Conservation (phyloP, 495 filamentous ascomycete genomes). For the Hypoxylon fragiforme region DNA sequence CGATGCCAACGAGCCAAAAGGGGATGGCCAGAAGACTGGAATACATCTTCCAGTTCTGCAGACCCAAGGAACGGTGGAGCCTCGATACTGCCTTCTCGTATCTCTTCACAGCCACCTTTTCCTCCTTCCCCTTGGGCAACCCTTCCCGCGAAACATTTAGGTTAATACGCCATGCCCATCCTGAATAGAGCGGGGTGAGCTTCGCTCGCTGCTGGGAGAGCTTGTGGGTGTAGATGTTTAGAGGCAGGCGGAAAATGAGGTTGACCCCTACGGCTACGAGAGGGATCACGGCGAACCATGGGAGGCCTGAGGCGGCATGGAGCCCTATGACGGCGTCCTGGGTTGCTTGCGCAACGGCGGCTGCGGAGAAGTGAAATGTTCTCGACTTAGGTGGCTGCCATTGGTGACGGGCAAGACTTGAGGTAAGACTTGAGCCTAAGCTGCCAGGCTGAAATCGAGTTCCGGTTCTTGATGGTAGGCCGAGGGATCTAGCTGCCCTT, state of each 20-base stretch:
- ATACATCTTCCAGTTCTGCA: constrained; percentile 56
- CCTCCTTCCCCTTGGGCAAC: background rate
- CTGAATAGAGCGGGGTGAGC: constrained; percentile 55
- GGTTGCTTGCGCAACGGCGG: constrained; percentile 53
- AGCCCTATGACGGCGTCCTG: constrained; percentile 61
- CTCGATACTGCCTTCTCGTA: constrained; percentile 37
- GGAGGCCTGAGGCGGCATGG: constrained; percentile 60
- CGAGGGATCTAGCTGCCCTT: constrained; percentile 11
- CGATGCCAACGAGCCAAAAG: constrained; percentile 68
- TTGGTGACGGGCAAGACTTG: background rate
- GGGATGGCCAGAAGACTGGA: constrained; percentile 59
- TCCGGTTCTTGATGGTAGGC: constrained; percentile 1
- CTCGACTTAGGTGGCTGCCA: constrained; percentile 1
- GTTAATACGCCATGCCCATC: constrained; percentile 48
- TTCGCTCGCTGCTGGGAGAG: constrained; percentile 46
- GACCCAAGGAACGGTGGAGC: constrained; percentile 50
- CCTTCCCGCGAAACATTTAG: constrained; percentile 29
- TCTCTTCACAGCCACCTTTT: constrained; percentile 29
- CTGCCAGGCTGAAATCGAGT: constrained; percentile 3
- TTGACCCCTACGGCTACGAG: constrained; percentile 67
- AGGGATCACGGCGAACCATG: constrained; percentile 75
- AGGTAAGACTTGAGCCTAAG: background rate
- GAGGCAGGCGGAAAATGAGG: constrained; percentile 59
- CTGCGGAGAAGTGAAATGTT: constrained; percentile 38
- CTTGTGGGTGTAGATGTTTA: constrained; percentile 56